phyloP scores from a whole-genome alignment of 1,284 basidiomycete species.

The Fomitopsis palustris region DNA sequence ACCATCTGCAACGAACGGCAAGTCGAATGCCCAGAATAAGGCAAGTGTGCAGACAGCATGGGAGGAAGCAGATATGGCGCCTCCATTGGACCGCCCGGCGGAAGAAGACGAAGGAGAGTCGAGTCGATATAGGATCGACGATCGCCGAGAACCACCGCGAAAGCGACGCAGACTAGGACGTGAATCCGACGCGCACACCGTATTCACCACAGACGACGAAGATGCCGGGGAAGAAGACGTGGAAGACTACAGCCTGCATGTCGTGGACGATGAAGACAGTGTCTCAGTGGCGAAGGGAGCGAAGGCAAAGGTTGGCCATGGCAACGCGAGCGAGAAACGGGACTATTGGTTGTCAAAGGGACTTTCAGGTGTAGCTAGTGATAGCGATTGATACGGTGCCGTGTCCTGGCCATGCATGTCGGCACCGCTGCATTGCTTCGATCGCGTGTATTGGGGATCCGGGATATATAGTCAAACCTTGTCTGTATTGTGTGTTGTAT shows the following conservation, averaged over 20 bases:
- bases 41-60: conserved; percentile 35
- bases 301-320: conserved; percentile 5
- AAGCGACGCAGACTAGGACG: conserved; percentile 44
- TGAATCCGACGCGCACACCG: conserved; percentile 36
- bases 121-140: conserved; percentile 51
- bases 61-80: conserved; percentile 40
- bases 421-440: neutral
- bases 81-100: conserved; percentile 14
- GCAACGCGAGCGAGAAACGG: conserved; percentile 15
- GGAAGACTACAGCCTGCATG: conserved; percentile 22
- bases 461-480: neutral
- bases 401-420: neutral
- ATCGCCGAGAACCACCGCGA: conserved; percentile 35
- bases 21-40: conserved; percentile 16
- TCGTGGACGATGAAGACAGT: conserved; percentile 8
- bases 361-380: conserved; percentile 16
- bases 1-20: conserved; percentile 10
- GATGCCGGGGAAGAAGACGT: conserved; percentile 18
- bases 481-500: neutral
- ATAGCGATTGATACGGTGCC: conserved; percentile 2
- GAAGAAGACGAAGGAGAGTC: conserved; percentile 37
- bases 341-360: conserved; percentile 49
- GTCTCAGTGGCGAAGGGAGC: conserved; percentile 7
- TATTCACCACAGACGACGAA: conserved; percentile 47
- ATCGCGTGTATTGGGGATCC: neutral